A percentile compares a stretch with the other conserved stretches of the same genome.
These are phyloP conservation scores for Passiflora organensis DNA, from an alignment of 345 rosid genomes.

Conservation along the genomic window DNA sequence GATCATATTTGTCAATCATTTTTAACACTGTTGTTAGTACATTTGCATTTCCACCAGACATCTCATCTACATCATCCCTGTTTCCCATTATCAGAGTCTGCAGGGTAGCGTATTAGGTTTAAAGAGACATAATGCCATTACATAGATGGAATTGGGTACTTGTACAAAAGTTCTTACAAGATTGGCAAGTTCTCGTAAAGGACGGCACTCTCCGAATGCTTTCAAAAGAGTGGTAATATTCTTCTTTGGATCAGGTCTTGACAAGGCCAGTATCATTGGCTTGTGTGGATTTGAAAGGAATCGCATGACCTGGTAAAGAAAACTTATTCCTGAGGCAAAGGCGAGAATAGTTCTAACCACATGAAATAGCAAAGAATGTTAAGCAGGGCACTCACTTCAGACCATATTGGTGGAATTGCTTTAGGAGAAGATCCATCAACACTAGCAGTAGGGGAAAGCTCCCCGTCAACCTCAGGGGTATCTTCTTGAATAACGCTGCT, in stretches of 20 bases:
- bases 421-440: slow-evolving; percentile 82
- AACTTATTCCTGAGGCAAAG: slow-evolving; percentile 3
- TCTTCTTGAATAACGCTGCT: slow-evolving; percentile 95
- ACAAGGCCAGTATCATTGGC: slow-evolving; percentile 91
- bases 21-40: slow-evolving; percentile 80
- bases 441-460: slow-evolving; percentile 53
- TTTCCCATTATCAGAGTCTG: slow-evolving; percentile 95
- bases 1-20: slow-evolving; percentile 86
- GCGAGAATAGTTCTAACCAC: background rate
- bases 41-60: slow-evolving; percentile 72
- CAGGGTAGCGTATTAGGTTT: slow-evolving; percentile 9
- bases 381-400: slow-evolving; percentile 58
- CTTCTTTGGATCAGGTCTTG: slow-evolving; percentile 97
- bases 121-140: background rate
- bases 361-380: background rate
- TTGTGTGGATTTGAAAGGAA: slow-evolving; percentile 94
- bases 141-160: slow-evolving; percentile 1
- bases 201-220: slow-evolving; percentile 94
- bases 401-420: slow-evolving; percentile 83
- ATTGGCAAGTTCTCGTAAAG: slow-evolving; percentile 87
- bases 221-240: slow-evolving; percentile 86
- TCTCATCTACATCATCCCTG: slow-evolving; percentile 81
- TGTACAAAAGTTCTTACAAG: slow-evolving; percentile 44
- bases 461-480: slow-evolving; percentile 70
- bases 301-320: slow-evolving; percentile 67